Base-by-base conservation (phyloP, 2,329 filamentous ascomycete species). In the Clonostachys byssicola region DNA sequence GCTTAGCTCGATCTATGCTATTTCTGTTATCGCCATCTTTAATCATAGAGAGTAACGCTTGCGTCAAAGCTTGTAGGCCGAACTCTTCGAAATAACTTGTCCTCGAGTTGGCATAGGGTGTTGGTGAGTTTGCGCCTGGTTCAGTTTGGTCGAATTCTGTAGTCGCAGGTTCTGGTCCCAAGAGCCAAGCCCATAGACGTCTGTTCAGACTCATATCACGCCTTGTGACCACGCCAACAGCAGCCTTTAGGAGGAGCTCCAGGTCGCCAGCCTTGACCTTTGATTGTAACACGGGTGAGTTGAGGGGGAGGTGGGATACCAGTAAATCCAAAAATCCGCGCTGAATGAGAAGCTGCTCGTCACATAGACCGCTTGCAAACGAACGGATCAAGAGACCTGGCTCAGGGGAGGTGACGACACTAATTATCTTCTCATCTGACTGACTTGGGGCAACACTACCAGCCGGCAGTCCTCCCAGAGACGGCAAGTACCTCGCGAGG, bases 141-240 rank as follows among this genome's bases (percentile, higher is more conserved):
- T 30, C 23, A 18, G 63, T 63, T 33, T 74, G 70, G 44, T 84
- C 77, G 18, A 70, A 56, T 49, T 84, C 75, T 47, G 66, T 56
- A 18, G 67, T 57, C 43, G 73, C 56, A 40, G 78, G 79, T 44
- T 80, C 89, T 4, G 92, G 92, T 0, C 94, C 94, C 3, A 99
- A 75, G 51, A 97, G 85, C 94, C 94, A 99, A 40, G 88, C 83
- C 91, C 92, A 97, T n/a, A 99, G 71, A 36, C 94, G 82, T 56
- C 94, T 78, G 63, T 99, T 99, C 43, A 99, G 72, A 61, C 92
- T 95, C 94, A 99, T 99, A 54, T 99, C 94, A 66, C 92, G 83
- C 44, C 94, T 81, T 17, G 85, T 85, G 2, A 97, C 90, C 17
- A 99, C 92, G 2, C 88, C 85, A n/a, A 85, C 84, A 6, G 92